These are phyloP conservation scores for Aschersonia sp. DNA, from an alignment of 2,329 filamentous ascomycete genomes.

Conservation along the genomic window DNA sequence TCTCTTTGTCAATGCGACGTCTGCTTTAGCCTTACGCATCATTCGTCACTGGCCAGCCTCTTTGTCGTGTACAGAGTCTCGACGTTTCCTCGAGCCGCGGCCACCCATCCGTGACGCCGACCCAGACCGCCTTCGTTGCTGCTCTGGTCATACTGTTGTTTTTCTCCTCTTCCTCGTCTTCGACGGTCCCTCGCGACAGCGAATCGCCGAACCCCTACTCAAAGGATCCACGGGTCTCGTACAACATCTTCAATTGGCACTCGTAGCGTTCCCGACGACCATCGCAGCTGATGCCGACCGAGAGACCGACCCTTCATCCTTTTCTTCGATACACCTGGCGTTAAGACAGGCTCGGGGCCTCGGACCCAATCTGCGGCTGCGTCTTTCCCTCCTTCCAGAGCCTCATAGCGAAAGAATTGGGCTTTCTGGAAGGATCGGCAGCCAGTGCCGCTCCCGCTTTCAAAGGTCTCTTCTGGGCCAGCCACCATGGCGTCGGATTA, in stretches of 20 bases:
- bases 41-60: background rate
- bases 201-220: background rate
- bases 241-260: conserved; percentile 14
- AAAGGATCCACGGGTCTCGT: background rate
- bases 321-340: conserved; percentile 15
- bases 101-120: background rate
- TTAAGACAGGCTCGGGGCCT: conserved; percentile 10
- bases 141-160: background rate
- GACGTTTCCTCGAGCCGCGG: background rate
- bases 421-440: conserved; percentile 8
- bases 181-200: too few relatives aligned
- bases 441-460: conserved; percentile 1
- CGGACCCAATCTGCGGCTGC: conserved; percentile 1
- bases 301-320: conserved; percentile 15
- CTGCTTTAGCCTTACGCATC: conserved; percentile 1
- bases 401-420: conserved; percentile 2
- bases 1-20: background rate
- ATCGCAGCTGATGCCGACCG: conserved; percentile 22
- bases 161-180: too few relatives aligned
- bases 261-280: conserved; percentile 6
- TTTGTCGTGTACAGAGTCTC: background rate
- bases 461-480: background rate
- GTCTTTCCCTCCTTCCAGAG: background rate
- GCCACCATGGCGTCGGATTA: conserved; percentile 31
- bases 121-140: background rate